Evolutionary conservation across 768 basidiomycete genomes (phyloP), one percentile per base, ranked within the genome.

Genomic region (Boletus rex-veris): DNA sequence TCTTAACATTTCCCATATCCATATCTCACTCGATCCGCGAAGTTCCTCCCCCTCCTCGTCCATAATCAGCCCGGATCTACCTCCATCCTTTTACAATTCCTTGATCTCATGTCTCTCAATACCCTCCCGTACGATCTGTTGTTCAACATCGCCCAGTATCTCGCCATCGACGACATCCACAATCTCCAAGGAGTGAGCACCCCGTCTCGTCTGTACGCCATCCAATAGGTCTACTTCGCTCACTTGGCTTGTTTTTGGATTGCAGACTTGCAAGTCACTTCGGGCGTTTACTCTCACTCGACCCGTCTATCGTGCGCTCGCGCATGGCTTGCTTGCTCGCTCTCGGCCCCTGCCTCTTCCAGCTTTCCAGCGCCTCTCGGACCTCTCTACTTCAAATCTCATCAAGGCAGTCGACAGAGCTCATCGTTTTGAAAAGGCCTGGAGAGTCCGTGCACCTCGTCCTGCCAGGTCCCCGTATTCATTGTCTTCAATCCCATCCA

Each of bases 61-160:
- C 28, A 28, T 43, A 8, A 9, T 26, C 12, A 21, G 14, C 24
- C 16, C 43, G 38, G 49, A 66, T 61, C 55, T 21, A 39, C 47
- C 5, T 30, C 46, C 42, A 42, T 46, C 43, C 48, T 10, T 41
- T 39, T 37, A 3, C 41, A 15, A 28, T n/a, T 7, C 45, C n/a
- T 18, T 14, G 28, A 40, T 14, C n/a, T 33, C 54, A 70, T 72
- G 63, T 70, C 71, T 12, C 64, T 79, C 47, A 65, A 68, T 55
- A 74, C 72, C 5, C 73, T 89, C 18, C 86, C 86, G 0, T 87
- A 87, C 68, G 87, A 89, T 72, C 73, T 88, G 18, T 66, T 89
- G 41, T 77, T 88, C 52, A 84, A 85, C 72, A 80, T 89, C 66
- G 79, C 83, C 5, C 77, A 75, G 40, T 80, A 82, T 69, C 77